Evolutionary conservation across 352 stramenopile species (phyloP).

Genomic region (Thraustochytrium sp.): DNA sequence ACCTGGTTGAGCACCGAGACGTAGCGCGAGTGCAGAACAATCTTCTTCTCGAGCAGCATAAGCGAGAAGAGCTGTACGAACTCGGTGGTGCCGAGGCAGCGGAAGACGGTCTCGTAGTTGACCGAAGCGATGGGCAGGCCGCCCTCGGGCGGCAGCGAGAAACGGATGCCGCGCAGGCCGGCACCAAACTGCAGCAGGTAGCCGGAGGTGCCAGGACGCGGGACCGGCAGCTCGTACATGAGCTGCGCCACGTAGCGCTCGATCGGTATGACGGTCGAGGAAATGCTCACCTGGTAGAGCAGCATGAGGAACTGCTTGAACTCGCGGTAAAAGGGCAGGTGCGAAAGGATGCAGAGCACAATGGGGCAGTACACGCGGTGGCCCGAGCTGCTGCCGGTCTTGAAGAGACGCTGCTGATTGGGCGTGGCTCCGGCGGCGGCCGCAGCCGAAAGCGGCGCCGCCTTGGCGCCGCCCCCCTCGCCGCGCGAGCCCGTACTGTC

Average conservation of each 20-base stretch:
- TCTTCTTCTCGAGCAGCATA: slow-evolving; percentile 39
- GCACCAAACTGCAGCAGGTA: slow-evolving; percentile 24
- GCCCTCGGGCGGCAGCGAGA: slow-evolving; percentile 22
- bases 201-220: not conserved
- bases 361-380: not conserved
- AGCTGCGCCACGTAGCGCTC: slow-evolving; percentile 32
- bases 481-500: no score
- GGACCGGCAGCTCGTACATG: slow-evolving; percentile 28
- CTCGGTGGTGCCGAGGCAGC: slow-evolving; percentile 4
- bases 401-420: not conserved
- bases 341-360: slow-evolving; percentile 18
- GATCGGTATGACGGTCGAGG: slow-evolving; percentile 15
- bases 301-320: slow-evolving; percentile 42
- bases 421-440: not conserved
- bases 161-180: not conserved
- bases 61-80: slow-evolving; percentile 32
- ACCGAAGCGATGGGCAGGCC: slow-evolving; percentile 15
- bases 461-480: not conserved
- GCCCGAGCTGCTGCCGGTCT: not conserved
- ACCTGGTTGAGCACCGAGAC: slow-evolving; percentile 59
- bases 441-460: not conserved
- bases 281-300: slow-evolving; percentile 33
- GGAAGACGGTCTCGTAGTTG: slow-evolving; percentile 40
- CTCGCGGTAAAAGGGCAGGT: slow-evolving; percentile 36
- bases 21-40: slow-evolving; percentile 34